Conservation (phyloP, 257 asterid genomes). For the Lantana camara region DNA sequence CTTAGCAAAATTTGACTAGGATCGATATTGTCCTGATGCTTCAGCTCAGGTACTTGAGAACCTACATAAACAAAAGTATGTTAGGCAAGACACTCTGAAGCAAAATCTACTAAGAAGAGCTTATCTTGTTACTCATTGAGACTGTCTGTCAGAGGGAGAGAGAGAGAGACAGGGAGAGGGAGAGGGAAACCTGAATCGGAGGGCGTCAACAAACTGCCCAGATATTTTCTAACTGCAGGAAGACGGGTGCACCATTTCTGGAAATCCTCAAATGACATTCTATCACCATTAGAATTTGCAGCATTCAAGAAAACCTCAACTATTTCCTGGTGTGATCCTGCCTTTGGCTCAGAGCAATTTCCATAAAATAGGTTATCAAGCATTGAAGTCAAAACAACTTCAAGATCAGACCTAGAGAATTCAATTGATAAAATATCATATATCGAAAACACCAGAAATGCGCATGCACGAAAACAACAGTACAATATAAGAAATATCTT, state of each 20-base stretch:
- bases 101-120: slow-evolving; percentile 11
- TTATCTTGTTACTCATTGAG: slow-evolving; percentile 6
- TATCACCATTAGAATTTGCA: slow-evolving; percentile 46
- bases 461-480: slow-evolving; percentile 4
- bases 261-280: slow-evolving; percentile 75
- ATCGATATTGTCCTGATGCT: slow-evolving; percentile 45
- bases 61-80: slow-evolving; percentile 44
- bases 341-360: slow-evolving; percentile 45
- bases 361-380: slow-evolving; percentile 52
- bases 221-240: slow-evolving; percentile 83
- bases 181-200: slow-evolving; percentile 64
- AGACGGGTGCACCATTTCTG: slow-evolving; percentile 76
- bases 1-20: slow-evolving; percentile 58
- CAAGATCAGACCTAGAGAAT: slow-evolving; percentile 76
- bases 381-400: slow-evolving; percentile 66
- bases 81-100: slow-evolving; percentile 19
- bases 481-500: slow-evolving; percentile 5
- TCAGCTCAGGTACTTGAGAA: slow-evolving; percentile 67
- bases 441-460: background rate
- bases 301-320: slow-evolving; percentile 54
- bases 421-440: slow-evolving; percentile 1
- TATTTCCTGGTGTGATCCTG: slow-evolving; percentile 42
- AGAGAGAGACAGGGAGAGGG: slow-evolving; percentile 15
- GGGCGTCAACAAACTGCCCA: slow-evolving; percentile 67
- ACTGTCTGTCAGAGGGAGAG: too few relatives aligned